These are phyloP conservation scores for Clonostachys solani DNA, from an alignment of 2,329 filamentous ascomycete genomes.

Conservation along the genomic window DNA sequence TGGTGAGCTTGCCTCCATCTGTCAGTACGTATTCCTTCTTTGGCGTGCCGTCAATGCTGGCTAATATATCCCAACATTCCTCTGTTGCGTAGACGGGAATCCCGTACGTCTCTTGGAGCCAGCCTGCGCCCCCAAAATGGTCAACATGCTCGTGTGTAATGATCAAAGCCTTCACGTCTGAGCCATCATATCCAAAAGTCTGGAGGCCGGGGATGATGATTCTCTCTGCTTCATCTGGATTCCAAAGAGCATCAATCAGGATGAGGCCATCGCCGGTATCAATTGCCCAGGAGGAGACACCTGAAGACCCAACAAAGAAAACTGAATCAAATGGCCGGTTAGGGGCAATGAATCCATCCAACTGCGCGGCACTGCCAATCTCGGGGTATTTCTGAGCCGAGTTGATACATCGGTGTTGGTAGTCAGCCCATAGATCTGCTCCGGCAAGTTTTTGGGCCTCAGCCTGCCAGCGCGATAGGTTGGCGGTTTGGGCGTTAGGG, in stretches of 20 bases:
- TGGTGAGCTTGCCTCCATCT: slow-evolving; percentile 8
- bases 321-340: slow-evolving; percentile 11
- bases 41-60: slow-evolving; percentile 2
- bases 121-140: slow-evolving; percentile 17
- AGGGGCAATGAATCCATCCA: slow-evolving; percentile 10
- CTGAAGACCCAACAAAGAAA: slow-evolving; percentile 12
- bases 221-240: slow-evolving; percentile 8
- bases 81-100: slow-evolving; percentile 9
- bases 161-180: slow-evolving; percentile 19
- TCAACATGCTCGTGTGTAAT: slow-evolving; percentile 20
- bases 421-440: slow-evolving; percentile 7
- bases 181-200: slow-evolving; percentile 10
- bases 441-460: slow-evolving; percentile 6
- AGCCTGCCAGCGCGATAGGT: slow-evolving; percentile 6
- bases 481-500: slow-evolving; percentile 6
- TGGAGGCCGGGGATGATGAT: slow-evolving; percentile 10
- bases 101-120: slow-evolving; percentile 12
- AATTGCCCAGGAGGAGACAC: slow-evolving; percentile 16
- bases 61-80: slow-evolving; percentile 7
- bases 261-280: slow-evolving; percentile 17
- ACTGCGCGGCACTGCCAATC: slow-evolving; percentile 3
- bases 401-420: slow-evolving; percentile 9
- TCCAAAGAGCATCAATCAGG: slow-evolving; percentile 13
- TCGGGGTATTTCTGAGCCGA: slow-evolving; percentile 8
- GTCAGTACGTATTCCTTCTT: slow-evolving; percentile 3